Evolutionary conservation across 257 asterid genomes (phyloP), one percentile per base, ranked within the genome.

Genomic region (Dorcoceras hygrometricum): DNA sequence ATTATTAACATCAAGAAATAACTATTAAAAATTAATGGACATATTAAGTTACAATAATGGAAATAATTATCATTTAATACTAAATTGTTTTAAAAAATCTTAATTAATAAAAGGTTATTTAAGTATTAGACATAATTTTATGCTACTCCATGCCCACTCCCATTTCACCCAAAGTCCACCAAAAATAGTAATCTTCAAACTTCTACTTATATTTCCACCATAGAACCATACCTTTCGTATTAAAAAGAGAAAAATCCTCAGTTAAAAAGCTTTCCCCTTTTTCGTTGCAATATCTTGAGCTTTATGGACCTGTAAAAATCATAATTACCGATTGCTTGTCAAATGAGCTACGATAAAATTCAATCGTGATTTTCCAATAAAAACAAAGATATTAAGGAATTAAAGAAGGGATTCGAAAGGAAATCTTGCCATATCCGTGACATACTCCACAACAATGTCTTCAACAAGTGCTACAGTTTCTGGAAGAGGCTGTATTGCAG

Each of bases 391-490:
- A 11, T 34, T 19, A 4, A 31, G 23, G 63, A 67, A 29, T 24
- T 16, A 34, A 0, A 26, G n/a, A 56, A 32, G 20, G 22, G 2
- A 25, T 23, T 11, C n/a, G 51, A 28, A 61, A 50, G 19, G 57
- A 59, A 67, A 34, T 32, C 90, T 79, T 82, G 78, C 98, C 93
- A 87, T 76, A 75, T 89, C 96, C 7, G 93, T 87, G 74, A 93
- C 96, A 70, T 93, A 93, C 74, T 93, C 99, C 75, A 90, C 94
- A 62, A 90, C 99, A 46, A 90, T 85, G 73, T 93, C 99, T 74
- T 93, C 99, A 71, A 88, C 87, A 48, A 93, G 95, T 9, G 94
- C 63, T 51, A 90, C 89, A 12, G 99, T 90, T 79, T 93, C 99
- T 1, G 96, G 97, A 75, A 88, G 91, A 23, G 96, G 98, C 98